A percentile compares a stretch with the other conserved stretches of the same genome.
phyloP scores from a whole-genome alignment of 2,329 filamentous ascomycete species.

The Colletotrichum karsti region DNA sequence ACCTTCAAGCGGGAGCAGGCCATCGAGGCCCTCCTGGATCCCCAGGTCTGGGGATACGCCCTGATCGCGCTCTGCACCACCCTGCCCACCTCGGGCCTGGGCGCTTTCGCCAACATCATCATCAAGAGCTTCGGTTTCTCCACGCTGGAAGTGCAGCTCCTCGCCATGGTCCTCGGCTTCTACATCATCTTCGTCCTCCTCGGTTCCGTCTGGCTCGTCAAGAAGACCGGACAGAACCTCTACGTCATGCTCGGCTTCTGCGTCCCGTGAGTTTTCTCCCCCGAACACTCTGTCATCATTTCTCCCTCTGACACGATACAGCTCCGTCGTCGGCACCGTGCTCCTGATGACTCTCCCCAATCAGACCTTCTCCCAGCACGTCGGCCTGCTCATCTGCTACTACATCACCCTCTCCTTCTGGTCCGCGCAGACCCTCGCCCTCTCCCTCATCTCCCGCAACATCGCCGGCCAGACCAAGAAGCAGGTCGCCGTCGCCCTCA shows the following conservation, averaged over 20 bases:
- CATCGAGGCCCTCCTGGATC: conserved; percentile 65
- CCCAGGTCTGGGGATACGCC: conserved; percentile 72
- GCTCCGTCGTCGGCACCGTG: conserved; percentile 76
- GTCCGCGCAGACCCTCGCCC: conserved; percentile 73
- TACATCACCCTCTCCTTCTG: conserved; percentile 83
- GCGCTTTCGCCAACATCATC: conserved; percentile 79
- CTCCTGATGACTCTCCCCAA: conserved; percentile 75
- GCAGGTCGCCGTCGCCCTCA: conserved; percentile 71
- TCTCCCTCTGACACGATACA: conserved; percentile 34
- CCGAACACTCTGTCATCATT: background rate
- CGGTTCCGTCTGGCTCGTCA: conserved; percentile 72
- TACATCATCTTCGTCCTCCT: conserved; percentile 79
- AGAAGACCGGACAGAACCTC: conserved; percentile 74
- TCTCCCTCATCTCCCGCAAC: conserved; percentile 75
- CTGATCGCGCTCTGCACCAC: conserved; percentile 76
- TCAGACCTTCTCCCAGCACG: conserved; percentile 63
- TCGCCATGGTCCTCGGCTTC: conserved; percentile 78
- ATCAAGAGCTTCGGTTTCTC: conserved; percentile 75
- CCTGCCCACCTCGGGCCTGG: conserved; percentile 76
- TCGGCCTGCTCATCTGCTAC: conserved; percentile 76
- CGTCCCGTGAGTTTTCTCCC: conserved; percentile 62
- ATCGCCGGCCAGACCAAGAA: conserved; percentile 80
- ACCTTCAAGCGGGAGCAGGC: conserved; percentile 55
- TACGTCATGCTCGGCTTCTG: conserved; percentile 72
- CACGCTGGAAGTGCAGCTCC: conserved; percentile 73